phyloP scores from a whole-genome alignment of 2,329 filamentous ascomycete genomes.

The Graphilbum ipis-grandicollis region DNA sequence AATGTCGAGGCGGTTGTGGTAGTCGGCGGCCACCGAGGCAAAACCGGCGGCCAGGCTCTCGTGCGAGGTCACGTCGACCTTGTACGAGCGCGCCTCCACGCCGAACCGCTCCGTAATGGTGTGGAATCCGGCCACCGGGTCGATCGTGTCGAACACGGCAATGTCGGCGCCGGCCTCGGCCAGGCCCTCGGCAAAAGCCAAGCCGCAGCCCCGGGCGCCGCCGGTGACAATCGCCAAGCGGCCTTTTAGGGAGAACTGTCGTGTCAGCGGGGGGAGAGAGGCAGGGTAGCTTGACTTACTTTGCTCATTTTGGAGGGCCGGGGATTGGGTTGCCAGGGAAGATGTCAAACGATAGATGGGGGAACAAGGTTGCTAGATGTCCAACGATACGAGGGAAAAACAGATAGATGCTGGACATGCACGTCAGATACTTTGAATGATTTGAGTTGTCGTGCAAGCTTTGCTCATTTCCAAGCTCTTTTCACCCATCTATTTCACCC shows the following conservation, averaged over 20 bases:
- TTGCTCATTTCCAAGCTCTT: no score
- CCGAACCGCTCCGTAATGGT: constrained; percentile 1
- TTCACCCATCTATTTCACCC: no score
- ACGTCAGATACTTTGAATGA: no score
- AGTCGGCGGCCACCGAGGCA: constrained; percentile 3
- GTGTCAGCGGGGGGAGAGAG: neutral
- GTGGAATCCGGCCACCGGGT: neutral
- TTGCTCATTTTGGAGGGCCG: neutral
- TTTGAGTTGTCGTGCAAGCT: no score
- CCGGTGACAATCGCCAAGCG: constrained; percentile 53
- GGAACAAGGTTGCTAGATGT: no score
- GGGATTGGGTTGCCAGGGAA: no score
- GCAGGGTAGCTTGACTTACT: neutral
- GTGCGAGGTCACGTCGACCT: constrained; percentile 4
- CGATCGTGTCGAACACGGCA: constrained; percentile 7
- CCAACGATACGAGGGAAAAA: no score
- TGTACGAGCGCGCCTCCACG: constrained; percentile 6
- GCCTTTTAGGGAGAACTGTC: constrained; percentile 8
- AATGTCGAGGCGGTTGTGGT: constrained; percentile 7
- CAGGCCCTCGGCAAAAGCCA: constrained; percentile 56
- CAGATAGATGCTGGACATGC: no score
- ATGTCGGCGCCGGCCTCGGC: constrained; percentile 47
- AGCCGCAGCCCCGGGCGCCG: constrained; percentile 53
- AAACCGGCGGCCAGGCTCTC: constrained; percentile 1
- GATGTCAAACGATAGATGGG: no score